Evolutionary conservation across 2,329 filamentous ascomycete species (phyloP).

Genomic region (Aspergillus sp.): DNA sequence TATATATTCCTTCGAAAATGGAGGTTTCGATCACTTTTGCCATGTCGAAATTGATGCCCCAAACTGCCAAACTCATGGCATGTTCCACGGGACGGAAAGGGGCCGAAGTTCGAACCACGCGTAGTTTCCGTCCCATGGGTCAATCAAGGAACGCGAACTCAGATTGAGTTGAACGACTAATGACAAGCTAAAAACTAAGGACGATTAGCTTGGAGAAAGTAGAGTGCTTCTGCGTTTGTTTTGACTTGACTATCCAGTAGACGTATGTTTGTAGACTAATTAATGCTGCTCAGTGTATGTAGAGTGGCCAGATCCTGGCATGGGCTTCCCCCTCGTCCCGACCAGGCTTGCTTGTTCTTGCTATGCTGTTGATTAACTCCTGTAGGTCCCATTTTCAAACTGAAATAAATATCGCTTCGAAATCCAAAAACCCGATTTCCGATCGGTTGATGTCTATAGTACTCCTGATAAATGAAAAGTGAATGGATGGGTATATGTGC

Average conservation of each 20-base stretch:
- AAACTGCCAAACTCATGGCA: too few species aligned
- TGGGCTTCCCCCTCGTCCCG: too few species aligned
- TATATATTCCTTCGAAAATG: too few species aligned
- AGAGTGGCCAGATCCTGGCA: too few species aligned
- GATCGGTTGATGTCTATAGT: neutral
- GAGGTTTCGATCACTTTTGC: too few species aligned
- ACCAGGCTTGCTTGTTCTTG: neutral
- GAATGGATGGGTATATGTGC: constrained; percentile 1
- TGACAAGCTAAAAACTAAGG: neutral
- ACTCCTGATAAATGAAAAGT: neutral
- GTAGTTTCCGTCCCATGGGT: neutral
- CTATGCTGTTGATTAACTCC: constrained; percentile 5
- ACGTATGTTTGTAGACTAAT: neutral
- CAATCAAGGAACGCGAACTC: neutral
- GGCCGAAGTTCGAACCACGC: neutral
- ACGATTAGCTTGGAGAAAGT: neutral
- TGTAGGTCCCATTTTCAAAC: neutral
- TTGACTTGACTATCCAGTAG: neutral
- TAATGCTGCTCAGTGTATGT: neutral
- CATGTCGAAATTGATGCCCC: too few species aligned
- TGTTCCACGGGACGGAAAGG: neutral
- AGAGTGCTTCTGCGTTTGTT: neutral
- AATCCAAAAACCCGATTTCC: neutral
- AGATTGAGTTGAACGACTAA: neutral
- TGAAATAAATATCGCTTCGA: neutral